phyloP scores from a whole-genome alignment of 305 asterid species.

The Solanum hybrid region DNA sequence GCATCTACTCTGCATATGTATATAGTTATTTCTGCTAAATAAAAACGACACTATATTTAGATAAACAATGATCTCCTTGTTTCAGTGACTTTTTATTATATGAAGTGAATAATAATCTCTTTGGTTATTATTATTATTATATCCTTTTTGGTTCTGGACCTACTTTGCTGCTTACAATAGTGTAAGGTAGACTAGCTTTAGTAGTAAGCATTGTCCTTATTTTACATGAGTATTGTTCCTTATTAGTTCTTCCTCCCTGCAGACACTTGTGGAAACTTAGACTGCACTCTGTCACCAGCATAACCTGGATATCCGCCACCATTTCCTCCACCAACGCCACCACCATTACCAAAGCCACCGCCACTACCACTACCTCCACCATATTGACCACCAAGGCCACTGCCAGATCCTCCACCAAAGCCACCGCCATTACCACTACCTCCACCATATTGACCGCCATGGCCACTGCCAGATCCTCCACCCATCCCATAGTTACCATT shows the following conservation, averaged over 20 bases:
- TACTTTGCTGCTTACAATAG: not conserved
- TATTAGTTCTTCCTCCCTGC: slow-evolving; percentile 5
- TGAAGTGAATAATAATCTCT: not conserved
- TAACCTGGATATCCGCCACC: slow-evolving; percentile 15
- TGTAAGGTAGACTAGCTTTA: not conserved
- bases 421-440: slow-evolving; percentile 8
- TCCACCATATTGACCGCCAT: not conserved
- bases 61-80: not conserved
- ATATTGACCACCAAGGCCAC: not conserved
- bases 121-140: not conserved
- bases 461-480: not conserved
- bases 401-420: not conserved
- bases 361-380: not conserved
- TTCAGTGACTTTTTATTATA: not conserved
- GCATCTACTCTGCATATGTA: slow-evolving; percentile 13
- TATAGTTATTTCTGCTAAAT: not conserved
- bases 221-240: not conserved
- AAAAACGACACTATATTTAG: not conserved
- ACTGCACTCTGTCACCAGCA: slow-evolving; percentile 2
- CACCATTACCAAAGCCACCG: slow-evolving; percentile 1
- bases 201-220: not conserved
- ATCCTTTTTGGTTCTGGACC: not conserved
- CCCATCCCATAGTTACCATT: slow-evolving; percentile 5
- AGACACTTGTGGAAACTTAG: not conserved
- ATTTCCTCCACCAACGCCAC: slow-evolving; percentile 8